Evolutionary conservation across 345 rosid species (phyloP), one percentile per base, ranked within the genome.

Genomic region (Lenwebbia sp.): DNA sequence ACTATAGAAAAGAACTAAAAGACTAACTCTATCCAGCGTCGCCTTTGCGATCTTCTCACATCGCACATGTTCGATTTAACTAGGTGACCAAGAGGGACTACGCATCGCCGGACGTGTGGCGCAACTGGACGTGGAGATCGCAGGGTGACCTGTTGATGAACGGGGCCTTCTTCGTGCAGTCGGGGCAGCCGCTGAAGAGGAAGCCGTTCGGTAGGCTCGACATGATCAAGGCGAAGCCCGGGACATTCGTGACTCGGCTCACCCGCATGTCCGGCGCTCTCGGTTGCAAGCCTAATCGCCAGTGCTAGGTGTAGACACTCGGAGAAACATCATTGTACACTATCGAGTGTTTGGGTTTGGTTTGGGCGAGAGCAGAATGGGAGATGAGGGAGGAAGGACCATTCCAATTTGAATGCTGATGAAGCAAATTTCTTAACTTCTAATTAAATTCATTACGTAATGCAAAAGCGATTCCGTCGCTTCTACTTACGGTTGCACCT

Each of bases 41-140:
- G 25, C 78, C 11, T 10, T 37, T 26, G 10, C 40, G 81, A 70
- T 33, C 76, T 15, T 65, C 44, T 65, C 76, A 33, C 76, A 4
- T 8, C 12, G 76, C 41, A 19, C 44, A 1, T 33, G 76, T 33
- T 65, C 17, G 41, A 19, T 70, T 9, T 70, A 37, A 70, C 86
- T 90, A 93, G 93, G 89, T 96, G 30, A 93, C 96, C 21, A 93
- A 95, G 89, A 93, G 99, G 86, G 92, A 92, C 54, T 88, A 88
- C 83, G 86, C 94, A 3, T 41, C 92, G 6, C 85, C 83, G 33
- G 5, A 52, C 12, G 90, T 54, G 40, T 94, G 99, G 99, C 90
- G 88, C 86, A 7, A 44, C 1, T 94, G 99, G 98, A 86, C 84
- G 2, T 96, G 99, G 98, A 91, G 86, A 89, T 95, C 99, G 37